Conservation (phyloP, 2,329 filamentous ascomycete species). For the Fusarium graminum region DNA sequence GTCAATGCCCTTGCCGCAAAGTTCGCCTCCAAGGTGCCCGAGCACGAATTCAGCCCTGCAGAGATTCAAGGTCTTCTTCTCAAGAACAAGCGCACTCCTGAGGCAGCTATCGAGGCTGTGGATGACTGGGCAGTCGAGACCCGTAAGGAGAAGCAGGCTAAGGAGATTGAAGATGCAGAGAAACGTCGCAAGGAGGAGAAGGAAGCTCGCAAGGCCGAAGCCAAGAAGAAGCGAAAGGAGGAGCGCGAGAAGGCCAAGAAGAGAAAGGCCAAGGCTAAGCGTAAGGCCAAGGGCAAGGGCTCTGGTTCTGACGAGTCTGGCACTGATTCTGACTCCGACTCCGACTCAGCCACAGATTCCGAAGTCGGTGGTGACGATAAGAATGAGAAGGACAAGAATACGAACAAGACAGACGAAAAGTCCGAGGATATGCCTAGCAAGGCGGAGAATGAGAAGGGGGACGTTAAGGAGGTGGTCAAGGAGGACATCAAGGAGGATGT, state of each 20-base stretch:
- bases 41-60: constrained; percentile 69
- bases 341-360: constrained; percentile 4
- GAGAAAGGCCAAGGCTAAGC: constrained; percentile 46
- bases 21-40: constrained; percentile 66
- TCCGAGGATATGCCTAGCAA: constrained; percentile 14
- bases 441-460: constrained; percentile 17
- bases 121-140: constrained; percentile 65
- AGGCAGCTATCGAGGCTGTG: constrained; percentile 61
- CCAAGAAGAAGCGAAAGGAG: constrained; percentile 49
- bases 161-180: constrained; percentile 59
- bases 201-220: constrained; percentile 50
- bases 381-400: constrained; percentile 40
- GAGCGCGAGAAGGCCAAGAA: constrained; percentile 46
- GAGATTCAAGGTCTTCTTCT: constrained; percentile 72
- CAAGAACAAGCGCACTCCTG: constrained; percentile 66
- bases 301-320: constrained; percentile 43
- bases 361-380: constrained; percentile 35
- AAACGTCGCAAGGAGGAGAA: constrained; percentile 56
- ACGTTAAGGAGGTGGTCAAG: too few species aligned
- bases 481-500: constrained; percentile 15
- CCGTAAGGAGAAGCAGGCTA: constrained; percentile 63
- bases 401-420: constrained; percentile 26
- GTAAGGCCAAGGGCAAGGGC: constrained; percentile 37
- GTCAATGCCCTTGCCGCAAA: constrained; percentile 61
- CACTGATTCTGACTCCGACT: constrained; percentile 28